Evolutionary conservation across 1,139 yeast species (phyloP), one percentile per base, ranked within the genome.

Genomic region (Geotrichum reessii): DNA sequence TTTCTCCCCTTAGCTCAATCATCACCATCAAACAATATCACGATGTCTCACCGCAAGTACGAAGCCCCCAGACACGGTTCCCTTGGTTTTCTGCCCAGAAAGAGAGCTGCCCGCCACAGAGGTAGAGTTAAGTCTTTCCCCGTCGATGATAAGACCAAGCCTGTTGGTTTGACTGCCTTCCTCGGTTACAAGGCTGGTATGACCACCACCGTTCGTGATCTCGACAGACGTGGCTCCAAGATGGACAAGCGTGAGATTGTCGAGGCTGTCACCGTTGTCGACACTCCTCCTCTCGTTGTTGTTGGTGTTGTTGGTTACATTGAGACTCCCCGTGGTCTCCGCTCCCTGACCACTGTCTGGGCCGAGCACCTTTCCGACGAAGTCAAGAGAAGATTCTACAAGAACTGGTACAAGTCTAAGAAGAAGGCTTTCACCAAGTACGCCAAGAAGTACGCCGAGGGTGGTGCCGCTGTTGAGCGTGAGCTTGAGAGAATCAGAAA

Each of bases 31-130:
- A 37, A 37, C 42, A 37, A 19, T 37, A 37, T 37, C 42, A 37
- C 42, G 42, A 47, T 93, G 99, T 93, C 99, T 80, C 99, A 93
- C 93, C 89, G 99, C 87, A 93, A 93, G 86, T 93, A 77, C 95
- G 98, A 93, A 89, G 96, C 95, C 74, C 99, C 99, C 84, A 91
- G 99, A 85, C 98, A 93, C 91, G 99, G 99, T 81, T 93, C 96
- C 80, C 85, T 93, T 79, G 99, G 98, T 77, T 93, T 91, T 96
- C 72, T 85, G 70, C 98, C 98, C 87, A 89, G 97, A 86, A 92
- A 92, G 97, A 91, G 99, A 86, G 95, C 99, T 76, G 86, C 96
- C 80, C 84, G 88, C 79, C 95, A 90, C 84, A 89, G 96, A 86
- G 99, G 97, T 81, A 91, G 89, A 84, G 95, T 92, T 76, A 92